Conservation (phyloP, 2,329 filamentous ascomycete species). For the Rosellinia necatrix region DNA sequence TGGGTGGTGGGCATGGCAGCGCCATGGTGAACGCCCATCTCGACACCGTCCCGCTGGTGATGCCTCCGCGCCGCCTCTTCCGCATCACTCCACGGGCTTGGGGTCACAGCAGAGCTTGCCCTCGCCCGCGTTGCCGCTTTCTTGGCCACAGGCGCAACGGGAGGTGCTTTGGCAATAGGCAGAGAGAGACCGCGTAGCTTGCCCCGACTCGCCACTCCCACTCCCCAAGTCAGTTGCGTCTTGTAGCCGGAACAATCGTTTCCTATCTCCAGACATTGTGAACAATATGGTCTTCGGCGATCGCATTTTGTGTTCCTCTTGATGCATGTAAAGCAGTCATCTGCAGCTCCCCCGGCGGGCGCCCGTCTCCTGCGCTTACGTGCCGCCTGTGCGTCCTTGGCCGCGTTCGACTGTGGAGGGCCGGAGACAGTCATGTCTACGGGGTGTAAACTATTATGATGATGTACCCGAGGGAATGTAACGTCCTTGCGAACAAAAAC, state of each 20-base stretch:
- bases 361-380: constrained; percentile 84
- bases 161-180: constrained; percentile 65
- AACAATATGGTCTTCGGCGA: constrained; percentile 89
- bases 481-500: constrained; percentile 33
- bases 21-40: constrained; percentile 44
- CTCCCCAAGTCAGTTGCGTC: constrained; percentile 94
- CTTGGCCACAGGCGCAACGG: constrained; percentile 56
- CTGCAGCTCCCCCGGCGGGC: constrained; percentile 83
- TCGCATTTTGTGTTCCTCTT: constrained; percentile 87
- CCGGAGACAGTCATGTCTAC: constrained; percentile 55
- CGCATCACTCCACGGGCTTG: constrained; percentile 47
- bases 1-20: constrained; percentile 48
- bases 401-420: constrained; percentile 49
- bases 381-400: constrained; percentile 57
- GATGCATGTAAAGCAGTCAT: constrained; percentile 93
- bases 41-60: constrained; percentile 45
- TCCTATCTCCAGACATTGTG: constrained; percentile 87
- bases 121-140: constrained; percentile 52
- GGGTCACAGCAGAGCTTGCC: constrained; percentile 49
- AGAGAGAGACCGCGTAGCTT: constrained; percentile 90
- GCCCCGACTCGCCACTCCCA: constrained; percentile 91
- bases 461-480: constrained; percentile 31
- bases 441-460: constrained; percentile 29
- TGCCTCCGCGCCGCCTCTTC: constrained; percentile 44
- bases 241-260: constrained; percentile 96